Conservation (phyloP, 2,329 filamentous ascomycete species). For the Xylariales sp. region DNA sequence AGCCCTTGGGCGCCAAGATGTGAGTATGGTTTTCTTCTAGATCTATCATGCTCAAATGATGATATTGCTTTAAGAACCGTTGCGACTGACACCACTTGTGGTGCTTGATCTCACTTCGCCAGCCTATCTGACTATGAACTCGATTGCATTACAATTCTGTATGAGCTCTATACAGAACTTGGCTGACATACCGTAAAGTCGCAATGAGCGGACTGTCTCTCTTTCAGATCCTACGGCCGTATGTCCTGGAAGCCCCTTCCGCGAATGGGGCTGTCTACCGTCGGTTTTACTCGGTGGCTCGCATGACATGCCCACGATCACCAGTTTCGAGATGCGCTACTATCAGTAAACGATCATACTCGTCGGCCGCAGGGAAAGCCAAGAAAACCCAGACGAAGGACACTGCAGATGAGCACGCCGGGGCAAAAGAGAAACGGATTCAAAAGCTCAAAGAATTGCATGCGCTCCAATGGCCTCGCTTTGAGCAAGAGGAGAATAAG, state of each 20-base stretch:
- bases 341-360: too few relatives aligned
- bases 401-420: slow-evolving; percentile 5
- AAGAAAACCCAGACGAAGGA: slow-evolving; percentile 1
- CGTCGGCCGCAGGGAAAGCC: not conserved
- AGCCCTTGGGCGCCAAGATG: too few relatives aligned
- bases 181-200: slow-evolving; percentile 19
- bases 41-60: slow-evolving; percentile 40
- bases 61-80: slow-evolving; percentile 52
- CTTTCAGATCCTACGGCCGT: slow-evolving; percentile 53
- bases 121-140: slow-evolving; percentile 36
- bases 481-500: slow-evolving; percentile 30
- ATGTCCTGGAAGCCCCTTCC: slow-evolving; percentile 38
- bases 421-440: slow-evolving; percentile 32
- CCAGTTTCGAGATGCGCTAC: too few relatives aligned
- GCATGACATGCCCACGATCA: slow-evolving; percentile 1
- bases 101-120: slow-evolving; percentile 51
- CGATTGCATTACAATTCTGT: slow-evolving; percentile 6
- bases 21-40: too few relatives aligned
- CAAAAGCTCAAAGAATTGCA: slow-evolving; percentile 46
- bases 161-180: slow-evolving; percentile 4
- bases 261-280: slow-evolving; percentile 37
- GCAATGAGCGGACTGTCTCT: slow-evolving; percentile 40
- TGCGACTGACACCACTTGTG: slow-evolving; percentile 50
- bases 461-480: slow-evolving; percentile 52
- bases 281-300: slow-evolving; percentile 43